Evolutionary conservation across 306 rosid genomes (phyloP), one percentile per base, ranked within the genome.

Genomic region (Casuarina glauca): DNA sequence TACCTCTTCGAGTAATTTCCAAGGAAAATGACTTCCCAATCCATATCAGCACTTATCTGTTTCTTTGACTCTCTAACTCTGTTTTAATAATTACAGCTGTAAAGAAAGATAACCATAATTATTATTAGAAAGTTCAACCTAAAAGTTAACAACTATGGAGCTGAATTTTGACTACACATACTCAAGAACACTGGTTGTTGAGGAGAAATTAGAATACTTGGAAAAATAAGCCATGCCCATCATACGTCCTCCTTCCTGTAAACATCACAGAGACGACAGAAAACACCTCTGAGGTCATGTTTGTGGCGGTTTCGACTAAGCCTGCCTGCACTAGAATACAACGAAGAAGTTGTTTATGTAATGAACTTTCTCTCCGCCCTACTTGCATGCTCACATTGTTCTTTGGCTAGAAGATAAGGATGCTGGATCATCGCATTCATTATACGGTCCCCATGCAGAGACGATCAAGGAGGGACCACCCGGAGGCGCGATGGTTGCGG

Each of bases 221-320:
- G 6, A 50, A 9, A 50, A 9, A 50, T 50, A 66, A 15, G 39
- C 51, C 52, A 69, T 5, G 49, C 36, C 57, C 54, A 26, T 26
- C 32, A 26, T 57, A 53, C 50, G 53, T 57, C 12, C 48, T 45
- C 35, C 70, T 70, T 39, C 75, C 74, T 44, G 75, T 41, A 73
- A 86, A 75, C 76, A 86, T 58, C 44, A 43, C 51, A 52, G 55
- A 79, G 69, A 73, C 75, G 82, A 84, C 76, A 83, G 44, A 44
- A 76, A 74, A 81, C 86, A 74, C 50, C 5, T 46, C 13, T 58
- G 38, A 26, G 83, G 42, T 50, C 48, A 75, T 81, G 86, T 81
- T 69, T 38, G 67, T 8, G 58, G 77, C 72, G 78, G 82, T 74
- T 70, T 80, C 48, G 35, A 67, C 75, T 49, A 39, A 48, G 32